Base-by-base conservation (phyloP, 2,329 filamentous ascomycete species). In the Colletotrichum lentis region DNA sequence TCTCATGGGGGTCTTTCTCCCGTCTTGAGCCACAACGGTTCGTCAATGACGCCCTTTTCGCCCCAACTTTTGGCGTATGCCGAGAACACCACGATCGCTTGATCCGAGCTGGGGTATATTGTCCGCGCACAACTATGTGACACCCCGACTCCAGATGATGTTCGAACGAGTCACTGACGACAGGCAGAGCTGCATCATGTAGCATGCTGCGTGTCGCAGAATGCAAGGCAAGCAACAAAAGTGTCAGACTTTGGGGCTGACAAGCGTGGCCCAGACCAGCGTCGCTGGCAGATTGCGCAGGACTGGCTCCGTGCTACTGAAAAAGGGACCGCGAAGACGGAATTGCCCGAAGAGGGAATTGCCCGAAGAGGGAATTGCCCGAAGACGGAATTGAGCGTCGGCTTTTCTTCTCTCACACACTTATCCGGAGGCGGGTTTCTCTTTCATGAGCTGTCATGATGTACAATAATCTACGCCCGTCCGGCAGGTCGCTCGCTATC, bases 81-180 rank as follows among this genome's bases (percentile, higher is more conserved):
- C 35, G 24, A 14, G 47, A 58, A 64, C 27, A 31, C 53, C 31
- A 39, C 63, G 43, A 24, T 58, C 35, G 27, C 44, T 57, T 43
- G 58, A 55, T 37, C 22, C 22, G 41, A 54, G 60, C 37, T 37
- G 12, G 37, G 20, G n/a, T n/a, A 6, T 7, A 31, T 37, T 14
- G 37, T 16, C 10, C 16, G 39, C 27, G 49, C 39, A 55, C 41
- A 39, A 41, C 39, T 46, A 11, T 22, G 37, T 35, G n/a, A 27
- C 2, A 35, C 50, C 16, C 18, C 57, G 54, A 59, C 31, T 67
- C 60, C 64, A 53, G 54, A 67, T 59, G 64, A 64, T 14, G 39
- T 47, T 44, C 24, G n/a, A 14, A 62, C 52, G 47, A 16, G 52
- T 43, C 41, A 20, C 35, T 22, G 14, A 31, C 35, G 47, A 61